A percentile compares a stretch with the other conserved stretches of the same genome.
phyloP scores from a whole-genome alignment of 1,284 basidiomycete genomes.

The Somion occarium region DNA sequence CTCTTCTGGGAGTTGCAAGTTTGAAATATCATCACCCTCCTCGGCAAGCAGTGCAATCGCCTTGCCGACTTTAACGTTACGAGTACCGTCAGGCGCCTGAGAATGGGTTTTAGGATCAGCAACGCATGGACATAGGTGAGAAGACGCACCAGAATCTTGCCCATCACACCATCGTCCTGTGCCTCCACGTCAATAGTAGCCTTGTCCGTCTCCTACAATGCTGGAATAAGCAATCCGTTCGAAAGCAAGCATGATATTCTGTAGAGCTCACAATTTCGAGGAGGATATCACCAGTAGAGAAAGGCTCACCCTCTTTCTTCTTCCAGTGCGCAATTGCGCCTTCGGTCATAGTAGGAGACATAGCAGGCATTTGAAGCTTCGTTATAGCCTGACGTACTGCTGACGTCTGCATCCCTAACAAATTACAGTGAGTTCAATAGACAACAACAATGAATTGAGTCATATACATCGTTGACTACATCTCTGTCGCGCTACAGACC shows the following conservation, averaged over 20 bases:
- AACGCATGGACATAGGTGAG: slow-evolving; percentile 1
- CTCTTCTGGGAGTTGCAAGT: slow-evolving; percentile 71
- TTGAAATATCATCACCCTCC: slow-evolving; percentile 92
- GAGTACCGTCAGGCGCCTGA: slow-evolving; percentile 77
- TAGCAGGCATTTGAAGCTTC: slow-evolving; percentile 85
- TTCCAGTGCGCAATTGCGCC: slow-evolving; percentile 95
- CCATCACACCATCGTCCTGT: slow-evolving; percentile 92
- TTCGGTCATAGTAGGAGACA: slow-evolving; percentile 99
- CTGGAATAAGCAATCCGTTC: slow-evolving; percentile 1
- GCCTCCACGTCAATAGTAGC: slow-evolving; percentile 99
- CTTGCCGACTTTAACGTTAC: slow-evolving; percentile 85
- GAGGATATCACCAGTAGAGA: slow-evolving; percentile 84
- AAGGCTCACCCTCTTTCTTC: slow-evolving; percentile 84
- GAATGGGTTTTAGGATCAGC: neutral
- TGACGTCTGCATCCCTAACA: slow-evolving; percentile 55
- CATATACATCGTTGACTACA: slow-evolving; percentile 2
- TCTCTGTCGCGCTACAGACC: neutral
- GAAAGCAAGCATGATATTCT: too few species aligned
- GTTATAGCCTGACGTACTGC: slow-evolving; percentile 55
- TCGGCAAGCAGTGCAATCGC: slow-evolving; percentile 92
- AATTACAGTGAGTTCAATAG: neutral
- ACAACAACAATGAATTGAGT: neutral
- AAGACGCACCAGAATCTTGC: slow-evolving; percentile 78
- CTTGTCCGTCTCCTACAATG: slow-evolving; percentile 91
- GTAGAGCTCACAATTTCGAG: slow-evolving; percentile 80